Evolutionary conservation across 2,329 filamentous ascomycete species (phyloP).

Genomic region (Colletotrichum sp.): DNA sequence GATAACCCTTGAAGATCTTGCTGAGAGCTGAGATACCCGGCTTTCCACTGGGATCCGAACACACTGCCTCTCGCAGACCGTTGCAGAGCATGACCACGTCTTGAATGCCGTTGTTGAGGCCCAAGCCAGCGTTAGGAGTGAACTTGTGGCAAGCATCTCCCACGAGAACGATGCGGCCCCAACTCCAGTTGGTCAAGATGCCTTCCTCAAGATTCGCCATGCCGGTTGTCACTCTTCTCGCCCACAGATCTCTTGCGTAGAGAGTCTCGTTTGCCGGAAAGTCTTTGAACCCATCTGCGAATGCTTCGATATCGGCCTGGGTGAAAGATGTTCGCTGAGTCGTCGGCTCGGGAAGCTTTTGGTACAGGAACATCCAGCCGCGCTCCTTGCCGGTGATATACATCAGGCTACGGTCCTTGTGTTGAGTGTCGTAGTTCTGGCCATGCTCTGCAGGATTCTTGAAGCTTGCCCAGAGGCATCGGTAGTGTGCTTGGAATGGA

Average conservation of each 20-base stretch:
- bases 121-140: conserved; percentile 37
- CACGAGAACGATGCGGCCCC: conserved; percentile 35
- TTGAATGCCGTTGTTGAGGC: conserved; percentile 38
- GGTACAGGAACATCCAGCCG: conserved; percentile 37
- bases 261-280: conserved; percentile 28
- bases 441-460: conserved; percentile 26
- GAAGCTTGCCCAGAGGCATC: conserved; percentile 37
- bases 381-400: conserved; percentile 31
- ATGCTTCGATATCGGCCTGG: conserved; percentile 26
- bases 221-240: conserved; percentile 26
- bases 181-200: conserved; percentile 37
- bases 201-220: conserved; percentile 41
- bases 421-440: conserved; percentile 33
- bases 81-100: conserved; percentile 35
- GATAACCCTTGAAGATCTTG: neutral
- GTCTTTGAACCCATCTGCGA: conserved; percentile 29
- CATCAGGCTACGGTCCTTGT: conserved; percentile 29
- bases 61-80: conserved; percentile 22
- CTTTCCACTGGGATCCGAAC: neutral
- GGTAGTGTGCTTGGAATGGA: conserved; percentile 29
- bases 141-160: conserved; percentile 43
- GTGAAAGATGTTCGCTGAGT: conserved; percentile 28
- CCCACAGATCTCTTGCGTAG: conserved; percentile 34
- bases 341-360: conserved; percentile 30
- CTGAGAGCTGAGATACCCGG: neutral